Percentiles rank a stretch among this genome's conserved stretches.
Conservation (phyloP, 2,329 filamentous ascomycete species). For the Exophiala aquamarina region DNA sequence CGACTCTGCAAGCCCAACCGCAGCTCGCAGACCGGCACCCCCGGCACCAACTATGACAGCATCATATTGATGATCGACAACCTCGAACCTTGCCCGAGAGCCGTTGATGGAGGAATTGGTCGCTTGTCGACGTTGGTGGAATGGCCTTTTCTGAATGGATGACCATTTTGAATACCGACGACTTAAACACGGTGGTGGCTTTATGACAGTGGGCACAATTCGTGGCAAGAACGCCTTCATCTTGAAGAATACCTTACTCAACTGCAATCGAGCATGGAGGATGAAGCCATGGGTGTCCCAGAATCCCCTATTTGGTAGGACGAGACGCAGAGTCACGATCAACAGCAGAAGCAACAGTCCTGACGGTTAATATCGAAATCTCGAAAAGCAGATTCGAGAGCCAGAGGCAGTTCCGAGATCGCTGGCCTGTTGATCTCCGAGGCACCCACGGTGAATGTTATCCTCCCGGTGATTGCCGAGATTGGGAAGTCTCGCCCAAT, state of each 20-base stretch:
- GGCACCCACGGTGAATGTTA: background rate
- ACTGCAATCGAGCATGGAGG: background rate
- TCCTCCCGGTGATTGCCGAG: no score
- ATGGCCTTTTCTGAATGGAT: slow-evolving; percentile 5
- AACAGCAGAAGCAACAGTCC: background rate
- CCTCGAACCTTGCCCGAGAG: slow-evolving; percentile 13
- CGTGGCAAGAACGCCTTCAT: background rate
- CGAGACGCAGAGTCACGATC: no score
- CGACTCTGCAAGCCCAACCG: slow-evolving; percentile 62
- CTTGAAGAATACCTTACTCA: no score
- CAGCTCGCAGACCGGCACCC: slow-evolving; percentile 62
- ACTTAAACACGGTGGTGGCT: background rate
- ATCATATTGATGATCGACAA: slow-evolving; percentile 23
- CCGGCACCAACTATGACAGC: slow-evolving; percentile 75
- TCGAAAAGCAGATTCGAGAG: background rate
- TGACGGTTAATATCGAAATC: background rate
- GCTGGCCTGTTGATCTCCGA: background rate
- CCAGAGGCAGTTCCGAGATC: slow-evolving; percentile 1
- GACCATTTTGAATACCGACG: background rate
- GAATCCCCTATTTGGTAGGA: no score
- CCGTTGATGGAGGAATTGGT: slow-evolving; percentile 19
- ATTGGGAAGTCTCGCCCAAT: background rate
- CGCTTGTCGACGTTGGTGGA: slow-evolving; percentile 19
- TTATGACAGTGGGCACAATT: no score
- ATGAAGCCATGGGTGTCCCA: background rate